Percentiles rank a stretch among this genome's conserved stretches.
Evolutionary conservation across 495 filamentous ascomycete genomes (phyloP).

Genomic region (Podospora sp.): DNA sequence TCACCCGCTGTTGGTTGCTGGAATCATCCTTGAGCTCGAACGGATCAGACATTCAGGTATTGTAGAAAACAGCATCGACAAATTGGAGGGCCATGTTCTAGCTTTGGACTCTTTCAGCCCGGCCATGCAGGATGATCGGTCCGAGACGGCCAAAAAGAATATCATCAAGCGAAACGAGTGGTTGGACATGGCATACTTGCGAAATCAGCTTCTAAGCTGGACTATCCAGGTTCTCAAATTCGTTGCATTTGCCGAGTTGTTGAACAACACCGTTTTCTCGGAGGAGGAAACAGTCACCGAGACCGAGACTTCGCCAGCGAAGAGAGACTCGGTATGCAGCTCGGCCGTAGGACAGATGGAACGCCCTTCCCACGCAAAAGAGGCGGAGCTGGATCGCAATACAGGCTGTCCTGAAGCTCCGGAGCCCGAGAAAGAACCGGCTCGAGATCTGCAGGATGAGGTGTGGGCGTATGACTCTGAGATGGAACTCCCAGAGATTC

Average conservation of each 20-base stretch:
- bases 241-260: slow-evolving; percentile 21
- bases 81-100: slow-evolving; percentile 31
- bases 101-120: slow-evolving; percentile 22
- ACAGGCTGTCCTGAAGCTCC: too few species aligned
- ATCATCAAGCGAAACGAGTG: slow-evolving; percentile 29
- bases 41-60: slow-evolving; percentile 24
- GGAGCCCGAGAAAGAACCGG: too few species aligned
- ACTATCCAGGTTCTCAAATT: slow-evolving; percentile 32
- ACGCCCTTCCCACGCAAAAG: too few species aligned
- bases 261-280: background rate
- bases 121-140: slow-evolving; percentile 4
- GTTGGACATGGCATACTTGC: slow-evolving; percentile 31
- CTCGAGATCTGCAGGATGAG: too few species aligned
- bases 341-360: too few species aligned
- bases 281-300: too few species aligned
- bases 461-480: too few species aligned
- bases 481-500: too few species aligned
- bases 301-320: background rate
- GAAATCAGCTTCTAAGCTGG: slow-evolving; percentile 33
- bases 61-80: slow-evolving; percentile 30
- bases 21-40: slow-evolving; percentile 38
- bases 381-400: too few species aligned
- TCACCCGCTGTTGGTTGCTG: slow-evolving; percentile 34
- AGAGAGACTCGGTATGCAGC: too few species aligned
- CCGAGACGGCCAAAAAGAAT: slow-evolving; percentile 17